Evolutionary conservation across 139 green algal species (phyloP).

Genomic region (Micractinium conductrix): DNA sequence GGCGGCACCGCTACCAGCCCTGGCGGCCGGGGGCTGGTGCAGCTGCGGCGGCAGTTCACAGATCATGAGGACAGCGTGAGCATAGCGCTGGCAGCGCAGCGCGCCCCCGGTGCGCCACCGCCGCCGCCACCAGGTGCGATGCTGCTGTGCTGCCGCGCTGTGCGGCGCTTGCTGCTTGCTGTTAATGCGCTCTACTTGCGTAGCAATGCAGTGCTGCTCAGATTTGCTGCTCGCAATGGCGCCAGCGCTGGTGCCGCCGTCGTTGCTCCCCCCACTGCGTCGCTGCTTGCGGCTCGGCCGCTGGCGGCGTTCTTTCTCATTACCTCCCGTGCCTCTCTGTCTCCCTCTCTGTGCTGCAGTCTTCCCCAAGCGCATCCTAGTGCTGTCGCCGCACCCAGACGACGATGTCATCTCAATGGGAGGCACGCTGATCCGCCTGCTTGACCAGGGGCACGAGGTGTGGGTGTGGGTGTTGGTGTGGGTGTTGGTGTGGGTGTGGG

Average conservation of each 20-base stretch:
- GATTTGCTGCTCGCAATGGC: too few species aligned
- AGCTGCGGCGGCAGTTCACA: conserved; percentile 3
- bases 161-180: too few species aligned
- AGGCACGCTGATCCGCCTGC: conserved; percentile 29
- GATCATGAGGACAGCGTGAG: background rate
- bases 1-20: background rate
- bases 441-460: conserved; percentile 28
- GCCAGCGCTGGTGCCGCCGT: too few species aligned
- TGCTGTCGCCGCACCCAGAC: conserved; percentile 38
- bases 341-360: background rate
- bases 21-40: background rate
- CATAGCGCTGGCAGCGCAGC: background rate
- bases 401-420: conserved; percentile 45
- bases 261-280: too few species aligned
- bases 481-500: too few species aligned
- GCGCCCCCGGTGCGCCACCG: too few species aligned
- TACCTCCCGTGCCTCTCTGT: background rate
- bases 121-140: too few species aligned
- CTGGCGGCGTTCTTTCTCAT: background rate
- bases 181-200: too few species aligned
- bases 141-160: background rate
- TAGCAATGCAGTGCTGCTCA: too few species aligned
- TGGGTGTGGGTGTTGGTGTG: too few species aligned
- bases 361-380: conserved; percentile 35
- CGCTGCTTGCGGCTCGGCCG: too few species aligned